A percentile compares a stretch with the other conserved stretches of the same genome.
These are phyloP conservation scores for Talaromyces atroroseus DNA, from an alignment of 2,329 filamentous ascomycete genomes.

Conservation along the genomic window DNA sequence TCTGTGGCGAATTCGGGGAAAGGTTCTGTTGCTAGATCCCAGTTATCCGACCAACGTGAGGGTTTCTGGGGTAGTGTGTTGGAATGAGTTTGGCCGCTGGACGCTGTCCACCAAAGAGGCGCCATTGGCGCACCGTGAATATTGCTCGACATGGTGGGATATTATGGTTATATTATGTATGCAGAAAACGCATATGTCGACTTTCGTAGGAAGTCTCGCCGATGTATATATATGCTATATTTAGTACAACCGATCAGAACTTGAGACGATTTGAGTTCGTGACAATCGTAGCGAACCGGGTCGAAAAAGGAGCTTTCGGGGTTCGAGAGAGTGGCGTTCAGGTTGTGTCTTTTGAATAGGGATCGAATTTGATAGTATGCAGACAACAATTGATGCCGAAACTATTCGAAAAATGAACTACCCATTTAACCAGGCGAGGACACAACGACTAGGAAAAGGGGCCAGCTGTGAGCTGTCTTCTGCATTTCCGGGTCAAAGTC, in stretches of 20 bases:
- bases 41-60: constrained; percentile 1
- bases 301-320: background rate
- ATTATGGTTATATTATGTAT: background rate
- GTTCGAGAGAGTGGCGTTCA: constrained; percentile 5
- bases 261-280: background rate
- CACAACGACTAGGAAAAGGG: background rate
- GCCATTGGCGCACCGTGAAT: background rate
- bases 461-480: constrained; percentile 10
- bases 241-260: background rate
- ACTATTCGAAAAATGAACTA: background rate
- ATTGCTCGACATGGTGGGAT: constrained; percentile 1
- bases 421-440: constrained; percentile 8
- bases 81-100: background rate
- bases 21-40: constrained; percentile 8
- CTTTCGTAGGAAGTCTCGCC: background rate
- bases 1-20: constrained; percentile 7
- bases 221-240: background rate
- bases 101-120: constrained; percentile 2
- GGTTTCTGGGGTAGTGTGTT: constrained; percentile 1
- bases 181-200: background rate
- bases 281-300: background rate
- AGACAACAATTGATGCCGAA: background rate
- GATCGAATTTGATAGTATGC: background rate
- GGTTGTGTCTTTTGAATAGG: background rate
- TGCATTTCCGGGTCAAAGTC: constrained; percentile 4